Percentiles rank a stretch among this genome's conserved stretches.
Evolutionary conservation across 768 basidiomycete genomes (phyloP).

Genomic region (Hydnomerulius pinastri): DNA sequence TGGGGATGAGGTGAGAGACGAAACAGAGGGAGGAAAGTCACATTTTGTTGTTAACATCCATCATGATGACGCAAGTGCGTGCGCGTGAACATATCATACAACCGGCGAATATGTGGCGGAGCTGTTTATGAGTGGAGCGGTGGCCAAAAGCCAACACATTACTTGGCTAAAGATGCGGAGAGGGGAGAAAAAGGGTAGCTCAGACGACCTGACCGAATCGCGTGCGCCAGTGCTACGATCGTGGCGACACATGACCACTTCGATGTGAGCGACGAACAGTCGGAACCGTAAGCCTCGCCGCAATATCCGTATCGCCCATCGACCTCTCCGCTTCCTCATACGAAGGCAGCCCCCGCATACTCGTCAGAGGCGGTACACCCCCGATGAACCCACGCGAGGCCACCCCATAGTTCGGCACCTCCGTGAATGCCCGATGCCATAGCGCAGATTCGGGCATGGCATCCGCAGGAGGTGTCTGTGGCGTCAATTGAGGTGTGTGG

Average conservation of each 20-base stretch:
- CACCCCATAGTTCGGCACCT: constrained; percentile 84
- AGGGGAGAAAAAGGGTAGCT: not conserved
- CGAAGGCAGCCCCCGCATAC: constrained; percentile 76
- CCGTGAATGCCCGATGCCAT: constrained; percentile 65
- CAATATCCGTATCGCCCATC: not conserved
- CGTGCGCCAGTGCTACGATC: not conserved
- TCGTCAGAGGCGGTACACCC: constrained; percentile 82
- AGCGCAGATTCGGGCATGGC: constrained; percentile 35
- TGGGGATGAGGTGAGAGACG: not conserved
- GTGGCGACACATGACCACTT: not conserved
- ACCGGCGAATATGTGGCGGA: no score
- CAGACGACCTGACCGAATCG: no score
- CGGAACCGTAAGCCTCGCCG: constrained; percentile 10
- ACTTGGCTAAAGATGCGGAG: not conserved
- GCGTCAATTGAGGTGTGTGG: not conserved
- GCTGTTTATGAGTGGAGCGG: no score
- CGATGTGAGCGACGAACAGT: not conserved
- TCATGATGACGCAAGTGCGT: no score
- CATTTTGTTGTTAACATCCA: no score
- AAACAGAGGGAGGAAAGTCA: not conserved
- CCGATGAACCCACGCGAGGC: constrained; percentile 89
- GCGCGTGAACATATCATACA: no score
- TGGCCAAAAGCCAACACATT: no score
- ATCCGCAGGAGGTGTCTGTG: constrained; percentile 16
- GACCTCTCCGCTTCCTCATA: constrained; percentile 69